Evolutionary conservation across 139 green algal genomes (phyloP), one percentile per base, ranked within the genome.

Genomic region (Coccomyxa sp.): DNA sequence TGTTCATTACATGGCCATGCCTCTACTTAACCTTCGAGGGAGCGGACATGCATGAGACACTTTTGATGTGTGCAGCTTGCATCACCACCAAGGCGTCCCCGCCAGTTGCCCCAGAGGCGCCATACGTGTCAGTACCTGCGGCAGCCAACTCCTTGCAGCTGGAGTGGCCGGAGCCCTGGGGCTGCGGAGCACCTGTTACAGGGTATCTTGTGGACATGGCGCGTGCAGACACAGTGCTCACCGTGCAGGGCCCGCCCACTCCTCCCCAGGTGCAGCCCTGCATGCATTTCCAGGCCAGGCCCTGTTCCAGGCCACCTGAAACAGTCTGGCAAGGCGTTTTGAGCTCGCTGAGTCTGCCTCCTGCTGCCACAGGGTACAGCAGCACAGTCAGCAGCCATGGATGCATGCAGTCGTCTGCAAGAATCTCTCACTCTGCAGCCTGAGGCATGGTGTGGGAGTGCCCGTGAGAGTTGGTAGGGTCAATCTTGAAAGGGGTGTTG

Each of bases 41-140:
- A 14, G 8, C 8, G 12, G 16, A 16, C 8, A 35, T 36, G 12
- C 16, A 7, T 74, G 36, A 36, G 37, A 64, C 8, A 35, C n/a
- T 27, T 55, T 36, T 33, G 6, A 31, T 77, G 73, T 27, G 68
- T 39, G 41, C 24, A 55, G n/a, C 18, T 39, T 39, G 6, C n/a
- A n/a, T n/a, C n/a, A 12, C 14, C 9, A 79, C 74, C 10, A 39
- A 73, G n/a, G 74, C 74, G 18, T 44, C 74, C 34, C 74, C 50
- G 50, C 74, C 74, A 4, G 1, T 71, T 31, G n/a, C 50, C 16
- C 74, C 74, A 12, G 10, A 37, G 12, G 12, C 74, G 34, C 74
- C 50, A 33, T 39, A 68, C 0, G 8, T 79, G 35, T 44, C 16
- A 8, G 14, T 6, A 10, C 27, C 12, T 8, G n/a, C 74, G 34